Conservation (phyloP, 2,329 filamentous ascomycete species). For the Pseudogymnoascus sp. region DNA sequence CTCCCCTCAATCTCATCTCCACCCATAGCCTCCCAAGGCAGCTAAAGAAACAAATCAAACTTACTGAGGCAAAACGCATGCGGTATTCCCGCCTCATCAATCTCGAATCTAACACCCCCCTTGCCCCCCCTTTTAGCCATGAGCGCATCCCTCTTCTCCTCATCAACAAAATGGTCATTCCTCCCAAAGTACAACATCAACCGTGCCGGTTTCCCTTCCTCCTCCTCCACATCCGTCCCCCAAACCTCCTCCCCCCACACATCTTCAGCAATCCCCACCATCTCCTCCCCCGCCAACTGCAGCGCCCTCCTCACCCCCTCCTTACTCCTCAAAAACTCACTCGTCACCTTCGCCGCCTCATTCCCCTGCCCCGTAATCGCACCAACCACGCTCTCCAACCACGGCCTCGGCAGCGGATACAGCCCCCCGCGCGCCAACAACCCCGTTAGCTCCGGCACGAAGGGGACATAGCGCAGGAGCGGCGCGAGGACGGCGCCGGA, state of each 20-base stretch:
- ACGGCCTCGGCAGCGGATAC: constrained; percentile 33
- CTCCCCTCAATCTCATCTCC: background rate
- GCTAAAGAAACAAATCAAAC: constrained; percentile 20
- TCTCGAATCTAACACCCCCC: constrained; percentile 26
- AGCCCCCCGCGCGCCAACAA: constrained; percentile 31
- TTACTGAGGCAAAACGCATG: constrained; percentile 56
- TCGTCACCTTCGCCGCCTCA: constrained; percentile 43
- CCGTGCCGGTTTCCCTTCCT: background rate
- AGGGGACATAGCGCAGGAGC: background rate
- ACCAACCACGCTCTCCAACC: constrained; percentile 39
- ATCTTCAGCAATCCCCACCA: constrained; percentile 51
- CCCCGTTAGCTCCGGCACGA: constrained; percentile 17
- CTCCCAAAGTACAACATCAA: background rate
- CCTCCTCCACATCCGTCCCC: constrained; percentile 32
- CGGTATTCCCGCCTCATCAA: constrained; percentile 49
- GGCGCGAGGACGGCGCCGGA: constrained; percentile 39
- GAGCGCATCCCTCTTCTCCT: constrained; percentile 48
- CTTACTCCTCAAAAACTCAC: constrained; percentile 46
- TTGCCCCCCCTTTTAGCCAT: constrained; percentile 35
- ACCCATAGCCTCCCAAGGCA: background rate
- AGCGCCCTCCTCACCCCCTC: constrained; percentile 55
- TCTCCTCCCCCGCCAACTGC: constrained; percentile 52
- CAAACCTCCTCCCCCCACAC: constrained; percentile 54
- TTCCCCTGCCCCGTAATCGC: constrained; percentile 41
- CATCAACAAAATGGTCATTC: constrained; percentile 54